Evolutionary conservation across 2,329 filamentous ascomycete genomes (phyloP).

Genomic region (Fusarium metavorans): DNA sequence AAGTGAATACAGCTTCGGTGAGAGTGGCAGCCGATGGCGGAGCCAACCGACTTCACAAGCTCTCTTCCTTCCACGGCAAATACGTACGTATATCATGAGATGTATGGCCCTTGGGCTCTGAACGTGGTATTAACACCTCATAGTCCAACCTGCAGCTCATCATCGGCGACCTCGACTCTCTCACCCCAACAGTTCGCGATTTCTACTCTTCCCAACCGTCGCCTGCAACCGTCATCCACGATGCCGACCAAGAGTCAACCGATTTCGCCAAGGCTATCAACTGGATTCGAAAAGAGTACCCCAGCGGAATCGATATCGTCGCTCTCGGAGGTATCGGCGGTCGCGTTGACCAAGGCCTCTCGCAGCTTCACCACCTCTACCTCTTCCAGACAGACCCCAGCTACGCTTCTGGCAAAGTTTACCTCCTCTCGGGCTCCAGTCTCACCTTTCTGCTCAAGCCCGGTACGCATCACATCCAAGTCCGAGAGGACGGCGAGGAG

Average conservation of each 20-base stretch:
- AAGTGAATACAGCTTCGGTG: conserved; percentile 64
- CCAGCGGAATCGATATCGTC: conserved; percentile 71
- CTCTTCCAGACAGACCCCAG: conserved; percentile 66
- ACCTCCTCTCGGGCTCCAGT: conserved; percentile 83
- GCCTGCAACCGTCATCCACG: conserved; percentile 72
- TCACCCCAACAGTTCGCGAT: conserved; percentile 70
- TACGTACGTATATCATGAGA: conserved; percentile 51
- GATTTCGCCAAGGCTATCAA: conserved; percentile 88
- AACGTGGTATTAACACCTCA: conserved; percentile 11
- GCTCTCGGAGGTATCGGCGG: conserved; percentile 88
- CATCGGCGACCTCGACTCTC: conserved; percentile 91
- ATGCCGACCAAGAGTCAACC: conserved; percentile 87
- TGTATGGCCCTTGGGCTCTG: not conserved
- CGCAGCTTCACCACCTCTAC: conserved; percentile 87
- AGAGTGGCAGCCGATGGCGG: conserved; percentile 91
- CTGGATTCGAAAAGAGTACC: conserved; percentile 62
- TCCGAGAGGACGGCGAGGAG: conserved; percentile 62
- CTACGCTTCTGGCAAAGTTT: conserved; percentile 71
- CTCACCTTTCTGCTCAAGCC: conserved; percentile 83
- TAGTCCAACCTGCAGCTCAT: conserved; percentile 76
- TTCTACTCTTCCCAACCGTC: conserved; percentile 71
- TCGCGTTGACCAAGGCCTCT: conserved; percentile 91
- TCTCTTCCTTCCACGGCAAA: conserved; percentile 56
- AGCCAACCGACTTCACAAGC: conserved; percentile 77
- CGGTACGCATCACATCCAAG: conserved; percentile 76